Base-by-base conservation (phyloP, 805 yeast species). In the Candida hungchunana region DNA sequence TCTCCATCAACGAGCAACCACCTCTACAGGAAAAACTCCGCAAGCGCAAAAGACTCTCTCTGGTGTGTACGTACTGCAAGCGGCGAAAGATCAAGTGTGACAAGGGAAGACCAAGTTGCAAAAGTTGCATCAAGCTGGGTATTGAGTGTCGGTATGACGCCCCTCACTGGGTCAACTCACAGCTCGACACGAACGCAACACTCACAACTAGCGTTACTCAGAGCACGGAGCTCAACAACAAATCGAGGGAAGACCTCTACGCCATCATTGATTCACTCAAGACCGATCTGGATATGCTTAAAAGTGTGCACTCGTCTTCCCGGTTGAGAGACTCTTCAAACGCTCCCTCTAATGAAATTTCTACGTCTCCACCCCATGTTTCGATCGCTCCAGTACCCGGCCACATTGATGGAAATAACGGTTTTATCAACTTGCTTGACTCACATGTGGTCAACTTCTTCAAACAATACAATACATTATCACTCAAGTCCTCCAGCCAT, bases 1-100 rank as follows among this genome's bases (percentile, higher is more conserved):
- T 34, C 32, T 29, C 32, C 15, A 9, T 23, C 12, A 23, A 20
- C 13, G 14, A 18, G 15, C 4, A n/a, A n/a, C n/a, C n/a, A n/a
- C n/a, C n/a, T n/a, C n/a, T n/a, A n/a, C n/a, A n/a, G n/a, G n/a
- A n/a, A n/a, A n/a, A n/a, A n/a, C n/a, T n/a, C 27, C 25, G 31
- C 12, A 43, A 42, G 33, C 39, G 63, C 24, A 63, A 63, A 20
- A 44, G 70, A 21, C 41, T 58, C 5, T 50, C 55, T 0, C 45
- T 66, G 5, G 69, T 55, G 9, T 62, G 66, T 37, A 38, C 39
- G 3, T 46, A 51, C 16, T 63, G 67, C 43, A 60, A 58, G 31
- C 43, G 51, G 27, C 42, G 63, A 24, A 62, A 61, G 42, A 56
- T 43, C 28, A 42, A 39, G 22, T 47, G 51, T 36, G 44, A 43